A percentile compares a stretch with the other conserved stretches of the same genome.
Evolutionary conservation across 805 yeast genomes (phyloP).

Genomic region (Myxozyma kluyveri): DNA sequence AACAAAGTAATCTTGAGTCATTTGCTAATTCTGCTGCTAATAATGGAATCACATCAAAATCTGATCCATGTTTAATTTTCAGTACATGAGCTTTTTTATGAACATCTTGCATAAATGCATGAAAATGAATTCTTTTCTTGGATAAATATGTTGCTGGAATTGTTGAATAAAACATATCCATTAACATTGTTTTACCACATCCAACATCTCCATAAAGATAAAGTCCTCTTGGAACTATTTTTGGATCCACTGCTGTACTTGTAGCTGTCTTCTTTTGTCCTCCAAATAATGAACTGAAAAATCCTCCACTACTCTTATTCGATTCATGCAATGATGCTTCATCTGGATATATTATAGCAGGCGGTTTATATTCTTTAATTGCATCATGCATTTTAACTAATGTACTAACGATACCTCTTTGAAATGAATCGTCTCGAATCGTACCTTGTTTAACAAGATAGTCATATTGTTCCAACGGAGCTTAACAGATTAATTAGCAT

Average conservation of each 20-base stretch:
- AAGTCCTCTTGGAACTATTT: slow-evolving; percentile 64
- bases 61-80: slow-evolving; percentile 60
- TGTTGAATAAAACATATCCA: slow-evolving; percentile 89
- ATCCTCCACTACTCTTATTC: slow-evolving; percentile 44
- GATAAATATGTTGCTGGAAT: slow-evolving; percentile 69
- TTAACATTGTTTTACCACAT: slow-evolving; percentile 96
- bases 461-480: slow-evolving; percentile 24
- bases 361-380: slow-evolving; percentile 59
- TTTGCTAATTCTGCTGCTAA: slow-evolving; percentile 81
- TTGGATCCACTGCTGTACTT: slow-evolving; percentile 4
- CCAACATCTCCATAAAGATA: slow-evolving; percentile 97
- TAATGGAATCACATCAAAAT: slow-evolving; percentile 77
- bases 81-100: slow-evolving; percentile 85
- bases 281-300: slow-evolving; percentile 17
- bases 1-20: slow-evolving; percentile 75
- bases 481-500: too few relatives aligned
- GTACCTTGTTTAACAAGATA: slow-evolving; percentile 33
- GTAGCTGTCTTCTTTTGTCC: slow-evolving; percentile 16
- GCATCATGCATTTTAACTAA: slow-evolving; percentile 59
- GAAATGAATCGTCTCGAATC: slow-evolving; percentile 69
- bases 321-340: slow-evolving; percentile 45
- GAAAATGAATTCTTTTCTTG: slow-evolving; percentile 85
- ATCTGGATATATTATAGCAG: slow-evolving; percentile 53
- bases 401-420: slow-evolving; percentile 65
- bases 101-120: slow-evolving; percentile 91